A percentile compares a stretch with the other conserved stretches of the same genome.
phyloP scores from a whole-genome alignment of 345 rosid genomes.

The Lumnitzera racemosa region DNA sequence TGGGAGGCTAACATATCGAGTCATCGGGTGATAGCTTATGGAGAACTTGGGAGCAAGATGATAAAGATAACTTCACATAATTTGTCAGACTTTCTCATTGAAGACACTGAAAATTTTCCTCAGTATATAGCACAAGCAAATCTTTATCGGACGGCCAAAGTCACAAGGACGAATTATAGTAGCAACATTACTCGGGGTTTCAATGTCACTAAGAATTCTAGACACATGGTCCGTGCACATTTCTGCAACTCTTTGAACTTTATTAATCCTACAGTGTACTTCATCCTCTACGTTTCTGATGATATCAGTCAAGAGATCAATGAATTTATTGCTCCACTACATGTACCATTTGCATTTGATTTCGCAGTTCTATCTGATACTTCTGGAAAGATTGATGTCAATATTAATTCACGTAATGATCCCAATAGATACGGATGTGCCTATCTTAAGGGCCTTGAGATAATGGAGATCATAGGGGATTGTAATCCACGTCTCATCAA shows the following conservation, averaged over 20 bases:
- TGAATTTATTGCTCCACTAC: fast-evolving
- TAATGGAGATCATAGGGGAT: too few relatives aligned
- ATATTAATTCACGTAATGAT: constrained; percentile 13
- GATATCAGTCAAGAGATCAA: constrained; percentile 11
- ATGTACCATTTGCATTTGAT: constrained; percentile 33
- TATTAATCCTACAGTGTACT: neutral
- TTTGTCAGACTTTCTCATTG: fast-evolving
- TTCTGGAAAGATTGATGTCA: constrained; percentile 27
- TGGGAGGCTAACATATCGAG: too few relatives aligned
- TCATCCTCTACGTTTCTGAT: constrained; percentile 32
- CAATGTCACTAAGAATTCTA: constrained; percentile 25
- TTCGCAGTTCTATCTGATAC: constrained; percentile 34
- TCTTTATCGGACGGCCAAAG: constrained; percentile 36
- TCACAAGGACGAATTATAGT: constrained; percentile 6
- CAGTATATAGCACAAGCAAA: constrained; percentile 29
- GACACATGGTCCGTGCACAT: constrained; percentile 41
- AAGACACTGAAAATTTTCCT: neutral
- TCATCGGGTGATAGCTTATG: too few relatives aligned
- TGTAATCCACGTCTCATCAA: too few relatives aligned
- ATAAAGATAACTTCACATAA: constrained; percentile 7
- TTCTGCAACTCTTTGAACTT: constrained; percentile 37
- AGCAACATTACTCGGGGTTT: constrained; percentile 39
- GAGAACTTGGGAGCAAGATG: too few relatives aligned
- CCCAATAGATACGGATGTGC: neutral
- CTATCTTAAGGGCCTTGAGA: neutral